Conservation (phyloP, 495 filamentous ascomycete genomes). For the Cercophora samala region DNA sequence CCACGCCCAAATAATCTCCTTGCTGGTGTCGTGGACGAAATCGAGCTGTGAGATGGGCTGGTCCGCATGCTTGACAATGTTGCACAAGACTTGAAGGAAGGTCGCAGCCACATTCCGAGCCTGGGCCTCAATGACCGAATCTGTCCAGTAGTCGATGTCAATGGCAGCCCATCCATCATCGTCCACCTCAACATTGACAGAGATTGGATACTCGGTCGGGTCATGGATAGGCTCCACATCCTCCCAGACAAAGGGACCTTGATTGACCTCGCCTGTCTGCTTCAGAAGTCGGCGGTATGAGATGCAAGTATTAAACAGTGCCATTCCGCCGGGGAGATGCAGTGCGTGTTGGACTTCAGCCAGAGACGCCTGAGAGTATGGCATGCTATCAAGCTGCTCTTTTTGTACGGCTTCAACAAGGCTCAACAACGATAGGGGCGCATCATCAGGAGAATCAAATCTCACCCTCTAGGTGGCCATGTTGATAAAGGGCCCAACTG, state of each 20-base stretch:
- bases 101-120: conserved; percentile 51
- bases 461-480: conserved; percentile 52
- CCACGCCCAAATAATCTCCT: conserved; percentile 23
- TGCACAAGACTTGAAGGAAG: conserved; percentile 45
- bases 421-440: conserved; percentile 5
- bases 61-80: conserved; percentile 39
- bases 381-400: conserved; percentile 36
- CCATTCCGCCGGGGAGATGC: conserved; percentile 25
- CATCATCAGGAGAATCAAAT: neutral
- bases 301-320: conserved; percentile 36
- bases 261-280: neutral
- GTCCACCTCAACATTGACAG: conserved; percentile 52
- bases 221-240: conserved; percentile 44
- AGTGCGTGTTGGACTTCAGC: conserved; percentile 41
- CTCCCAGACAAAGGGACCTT: conserved; percentile 13
- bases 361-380: conserved; percentile 42
- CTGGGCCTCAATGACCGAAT: conserved; percentile 34
- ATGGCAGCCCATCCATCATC: conserved; percentile 43
- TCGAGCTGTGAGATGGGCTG: conserved; percentile 18
- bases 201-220: conserved; percentile 55
- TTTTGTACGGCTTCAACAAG: conserved; percentile 29
- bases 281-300: conserved; percentile 25
- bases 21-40: conserved; percentile 13
- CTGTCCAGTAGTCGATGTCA: conserved; percentile 58
- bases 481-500: conserved; percentile 54